Base-by-base conservation (phyloP, 208 protist species). In the Trypanosoma cruzi region DNA sequence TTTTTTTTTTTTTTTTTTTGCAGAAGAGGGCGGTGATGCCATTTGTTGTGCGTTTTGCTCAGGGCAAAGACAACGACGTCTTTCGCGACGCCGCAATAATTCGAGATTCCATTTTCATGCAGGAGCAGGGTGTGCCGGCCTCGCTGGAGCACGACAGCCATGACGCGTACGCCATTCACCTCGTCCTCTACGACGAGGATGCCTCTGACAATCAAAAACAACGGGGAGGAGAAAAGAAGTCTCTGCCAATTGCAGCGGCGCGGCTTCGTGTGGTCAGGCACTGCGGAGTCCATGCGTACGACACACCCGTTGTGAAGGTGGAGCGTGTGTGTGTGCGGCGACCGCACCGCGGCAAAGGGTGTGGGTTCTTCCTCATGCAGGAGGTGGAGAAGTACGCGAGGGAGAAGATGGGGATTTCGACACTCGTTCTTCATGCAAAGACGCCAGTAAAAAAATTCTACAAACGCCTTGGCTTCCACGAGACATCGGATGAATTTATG, bases 321-420 rank as follows among this genome's bases (percentile, higher is more conserved):
- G 82, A 82, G 50, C 77, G 76, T 3, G 40, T 85, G 46, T 88
- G 82, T 54, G 76, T 85, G 53, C 65, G 69, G 34, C 44, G 13
- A 44, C 48, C 56, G 26, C 80, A 79, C 32, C 67, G 82, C n/a
- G 37, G 70, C 48, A 73, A 62, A 31, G 72, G 71, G 10, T 74
- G 79, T 7, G 82, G 73, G 13, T 42, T 36, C 0, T 24, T 71
- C 10, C 50, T 88, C 32, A 70, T 88, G 62, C n/a, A n/a, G 31
- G 77, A 66, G 22, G 82, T 80, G 4, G 82, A 85, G 68, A 53
- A 68, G 46, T 78, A 76, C 46, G 75, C 76, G 44, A 53, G 53
- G 20, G 68, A 80, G 28, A 77, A 64, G 5, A 77, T 84, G 42
- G 69, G 81, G 49, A 69, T 82, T 26, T 68, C 72, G 36, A 74